These are phyloP conservation scores for Sphagnum contortum DNA, from an alignment of 225 moss, liverwort and hornwort genomes.

Conservation along the genomic window DNA sequence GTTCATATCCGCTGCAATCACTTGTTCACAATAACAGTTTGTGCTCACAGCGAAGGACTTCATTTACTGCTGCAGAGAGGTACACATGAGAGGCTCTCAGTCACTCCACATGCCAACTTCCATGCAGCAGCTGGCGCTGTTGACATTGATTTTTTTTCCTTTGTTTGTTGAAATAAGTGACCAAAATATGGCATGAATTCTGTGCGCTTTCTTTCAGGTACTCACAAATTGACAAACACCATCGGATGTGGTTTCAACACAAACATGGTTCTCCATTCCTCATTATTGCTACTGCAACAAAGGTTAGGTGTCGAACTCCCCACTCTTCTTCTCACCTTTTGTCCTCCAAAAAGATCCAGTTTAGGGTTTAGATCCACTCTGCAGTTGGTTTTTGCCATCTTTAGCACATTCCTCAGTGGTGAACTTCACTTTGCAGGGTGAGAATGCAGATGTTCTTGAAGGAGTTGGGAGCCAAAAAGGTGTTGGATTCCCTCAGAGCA, in stretches of 20 bases:
- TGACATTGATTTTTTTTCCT: neutral
- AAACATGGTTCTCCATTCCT: conserved; percentile 12
- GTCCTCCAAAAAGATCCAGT: neutral
- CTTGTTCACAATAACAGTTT: conserved; percentile 15
- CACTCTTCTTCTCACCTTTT: neutral
- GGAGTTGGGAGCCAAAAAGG: conserved; percentile 3
- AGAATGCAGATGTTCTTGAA: conserved; percentile 10
- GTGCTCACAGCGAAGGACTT: conserved; percentile 12
- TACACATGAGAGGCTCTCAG: neutral
- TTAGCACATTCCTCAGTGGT: neutral
- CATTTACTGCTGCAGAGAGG: conserved; percentile 24
- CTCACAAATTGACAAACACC: conserved; percentile 12
- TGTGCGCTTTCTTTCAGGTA: conserved; percentile 8
- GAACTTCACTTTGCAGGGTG: conserved; percentile 21
- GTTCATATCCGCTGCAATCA: conserved; percentile 10
- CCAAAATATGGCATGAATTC: no score
- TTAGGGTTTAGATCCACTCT: conserved; percentile 5
- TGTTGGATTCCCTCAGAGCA: neutral
- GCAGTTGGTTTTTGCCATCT: neutral
- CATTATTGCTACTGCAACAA: conserved; percentile 27
- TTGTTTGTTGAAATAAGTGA: neutral
- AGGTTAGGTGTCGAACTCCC: neutral
- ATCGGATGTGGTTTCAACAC: conserved; percentile 10
- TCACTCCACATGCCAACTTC: neutral
- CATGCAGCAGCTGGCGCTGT: no score